Base-by-base conservation (phyloP, 164 flowering plant species). In the Aristolochia contorta region DNA sequence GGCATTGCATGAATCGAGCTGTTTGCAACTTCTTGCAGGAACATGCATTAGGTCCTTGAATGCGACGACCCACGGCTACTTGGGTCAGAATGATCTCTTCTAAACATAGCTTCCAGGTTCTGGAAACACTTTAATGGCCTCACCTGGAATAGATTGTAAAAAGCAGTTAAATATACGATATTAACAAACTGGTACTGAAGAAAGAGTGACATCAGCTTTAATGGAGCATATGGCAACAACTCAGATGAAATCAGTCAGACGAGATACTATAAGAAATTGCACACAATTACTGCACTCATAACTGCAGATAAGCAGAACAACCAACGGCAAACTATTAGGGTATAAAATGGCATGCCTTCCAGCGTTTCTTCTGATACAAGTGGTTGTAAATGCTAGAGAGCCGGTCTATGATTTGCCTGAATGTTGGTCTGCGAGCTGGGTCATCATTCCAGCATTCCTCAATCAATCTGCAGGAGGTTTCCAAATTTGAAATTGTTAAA, bases 371-470 rank as follows among this genome's bases (percentile, higher is more conserved):
- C 46, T 74, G 86, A 63, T 58, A 57, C 33, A 82, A 33, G 22
- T 45, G 63, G 65, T 74, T 69, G 62, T 73, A 37, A n/a, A 89
- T 86, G 46, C 65, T 59, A 45, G 85, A 85, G 46, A 93, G 85
- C 66, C 72, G 75, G 15, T 56, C 67, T 65, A 93, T 80, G 54
- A 93, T 84, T 69, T 80, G 73, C 74, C 77, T 79, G 72, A 94
- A 94, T 57, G 95, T 82, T 53, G 96, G 99, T 69, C 99, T 75
- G 51, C 77, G 72, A 6, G 77, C 63, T 53, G 97, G 96, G 12
- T 79, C 77, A 67, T 86, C 89, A 65, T 69, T 73, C 99, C 99
- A 93, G 72, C 99, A 93, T 52, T 79, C 84, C 66, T 86, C 89
- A 47, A 93, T 91, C 74, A 93, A 79, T 77, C 99, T 93, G 80